phyloP scores from a whole-genome alignment of 2,329 filamentous ascomycete genomes.

The Apiospora koreana region DNA sequence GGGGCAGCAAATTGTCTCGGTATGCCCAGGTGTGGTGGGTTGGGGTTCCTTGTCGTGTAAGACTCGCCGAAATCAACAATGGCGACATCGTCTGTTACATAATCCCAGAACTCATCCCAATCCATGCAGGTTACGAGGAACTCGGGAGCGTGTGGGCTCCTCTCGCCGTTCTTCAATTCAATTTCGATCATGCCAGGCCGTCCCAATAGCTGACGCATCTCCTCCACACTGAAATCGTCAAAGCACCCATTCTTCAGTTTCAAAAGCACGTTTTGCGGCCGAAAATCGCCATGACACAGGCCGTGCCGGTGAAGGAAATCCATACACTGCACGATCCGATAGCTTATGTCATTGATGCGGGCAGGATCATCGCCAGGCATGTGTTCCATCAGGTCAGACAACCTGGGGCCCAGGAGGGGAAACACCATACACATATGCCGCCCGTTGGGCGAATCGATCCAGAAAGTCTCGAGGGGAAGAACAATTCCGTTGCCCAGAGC shows the following conservation, averaged over 20 bases:
- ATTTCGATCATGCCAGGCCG: not conserved
- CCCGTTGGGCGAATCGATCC: not conserved
- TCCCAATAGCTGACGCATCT: not conserved
- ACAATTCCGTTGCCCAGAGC: not conserved
- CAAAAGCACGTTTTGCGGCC: constrained; percentile 18
- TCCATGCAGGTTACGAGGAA: not conserved
- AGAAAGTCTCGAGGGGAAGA: not conserved
- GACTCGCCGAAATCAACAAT: constrained; percentile 22
- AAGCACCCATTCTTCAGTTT: constrained; percentile 13
- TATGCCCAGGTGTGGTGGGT: constrained; percentile 7
- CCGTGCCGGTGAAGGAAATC: constrained; percentile 16
- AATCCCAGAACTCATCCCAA: not conserved
- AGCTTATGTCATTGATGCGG: not conserved
- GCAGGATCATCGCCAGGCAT: not conserved
- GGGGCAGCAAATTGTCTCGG: constrained; percentile 17
- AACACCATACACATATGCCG: not conserved
- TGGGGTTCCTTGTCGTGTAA: constrained; percentile 2
- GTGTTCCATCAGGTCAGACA: not conserved
- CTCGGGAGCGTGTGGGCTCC: not conserved
- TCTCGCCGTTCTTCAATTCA: not conserved
- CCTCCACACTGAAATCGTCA: constrained; percentile 13
- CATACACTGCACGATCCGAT: constrained; percentile 12
- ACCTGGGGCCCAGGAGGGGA: not conserved
- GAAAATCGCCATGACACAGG: constrained; percentile 19
- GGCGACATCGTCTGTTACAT: constrained; percentile 16